Base-by-base conservation (phyloP, 176 grass and related monocot species). In the Pharus latifolius region DNA sequence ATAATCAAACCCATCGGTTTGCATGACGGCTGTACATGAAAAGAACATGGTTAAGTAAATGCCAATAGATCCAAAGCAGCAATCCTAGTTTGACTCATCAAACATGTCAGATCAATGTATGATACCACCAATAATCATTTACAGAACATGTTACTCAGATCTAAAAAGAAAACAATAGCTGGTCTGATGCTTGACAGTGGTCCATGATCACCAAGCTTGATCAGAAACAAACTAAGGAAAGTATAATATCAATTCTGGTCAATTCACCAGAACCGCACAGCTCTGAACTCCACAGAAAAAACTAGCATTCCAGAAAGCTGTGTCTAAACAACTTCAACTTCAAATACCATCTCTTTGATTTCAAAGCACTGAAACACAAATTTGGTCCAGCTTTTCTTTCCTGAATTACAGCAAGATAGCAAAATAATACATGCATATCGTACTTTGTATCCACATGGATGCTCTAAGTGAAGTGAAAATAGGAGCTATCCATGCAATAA, bases 1-100 rank as follows among this genome's bases (percentile, higher is more conserved):
- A 80, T 99, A 99, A 65, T 99, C 90, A 33, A 95, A 99, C 23
- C 96, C 96, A 69, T 99, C 96, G 1, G 90, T 99, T 76, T 99
- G 96, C 96, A 99, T 99, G 40, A 99, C 96, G 2, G 90, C 96
- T 99, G 90, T 74, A 87, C 32, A 49, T 40, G 23, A 62, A 84
- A n/a, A 51, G 47, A 33, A 29, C 9, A 67, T 17, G 2, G 47
- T 61, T 65, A 59, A 47, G 4, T 5, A 49, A 7, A 66, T 43
- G 7, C 22, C 45, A 9, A 65, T n/a, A 55, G 48, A 75, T 49
- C 47, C n/a, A 69, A 14, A 72, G 8, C 11, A 19, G 13, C 14
- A 62, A 57, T 20, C 34, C n/a, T 23, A n/a, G 8, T 27, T 28
- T 32, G 27, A 28, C 47, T 5, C 17, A 79, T 10, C 52, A 78